Base-by-base conservation (phyloP, 2,329 filamentous ascomycete genomes). In the Xylariaceae sp. region DNA sequence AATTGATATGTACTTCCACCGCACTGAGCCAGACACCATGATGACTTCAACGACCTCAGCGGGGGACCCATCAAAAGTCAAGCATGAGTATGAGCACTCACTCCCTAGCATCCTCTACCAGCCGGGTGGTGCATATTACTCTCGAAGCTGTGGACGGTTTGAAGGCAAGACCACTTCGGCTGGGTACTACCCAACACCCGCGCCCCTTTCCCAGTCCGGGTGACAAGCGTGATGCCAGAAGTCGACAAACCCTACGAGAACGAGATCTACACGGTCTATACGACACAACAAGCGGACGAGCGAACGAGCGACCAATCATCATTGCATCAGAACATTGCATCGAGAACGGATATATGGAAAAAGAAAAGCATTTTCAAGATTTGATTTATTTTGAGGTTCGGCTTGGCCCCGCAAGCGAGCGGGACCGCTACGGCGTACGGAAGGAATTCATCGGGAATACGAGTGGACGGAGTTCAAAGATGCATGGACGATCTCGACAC, bases 171-270 rank as follows among this genome's bases (percentile, higher is more conserved):
- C 71, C 8, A 71, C 64, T 35, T 77, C 76, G 5, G 64, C 62
- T 19, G 76, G 76, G 12, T 79, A 76, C 52, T 81, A 80, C 49
- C 77, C 77, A 2, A 73, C 70, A 5, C n/a, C n/a, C n/a, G n/a
- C n/a, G n/a, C 77, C 77, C 52, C 60, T 75, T 22, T 65, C 72
- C 6, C 72, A 74, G 20, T 70, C 74, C 1, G 70, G 72, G 22
- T 70, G 33, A 45, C 44, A 4, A 10, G 20, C 7, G n/a, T 10
- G 36, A 44, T 23, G 25, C 44, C 17, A 41, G 22, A n/a, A 19
- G 27, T 37, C 22, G 23, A 40, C n/a, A 37, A 29, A 36, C 48
- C 32, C 42, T 37, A 21, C 38, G 42, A 45, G 48, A 25, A 42
- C 45, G 35, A 46, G 48, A 44, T 42, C 33, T 41, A 45, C 44